A percentile compares a stretch with the other conserved stretches of the same genome.
Evolutionary conservation across 768 basidiomycete genomes (phyloP).

Genomic region (Lactifluus rugatus): DNA sequence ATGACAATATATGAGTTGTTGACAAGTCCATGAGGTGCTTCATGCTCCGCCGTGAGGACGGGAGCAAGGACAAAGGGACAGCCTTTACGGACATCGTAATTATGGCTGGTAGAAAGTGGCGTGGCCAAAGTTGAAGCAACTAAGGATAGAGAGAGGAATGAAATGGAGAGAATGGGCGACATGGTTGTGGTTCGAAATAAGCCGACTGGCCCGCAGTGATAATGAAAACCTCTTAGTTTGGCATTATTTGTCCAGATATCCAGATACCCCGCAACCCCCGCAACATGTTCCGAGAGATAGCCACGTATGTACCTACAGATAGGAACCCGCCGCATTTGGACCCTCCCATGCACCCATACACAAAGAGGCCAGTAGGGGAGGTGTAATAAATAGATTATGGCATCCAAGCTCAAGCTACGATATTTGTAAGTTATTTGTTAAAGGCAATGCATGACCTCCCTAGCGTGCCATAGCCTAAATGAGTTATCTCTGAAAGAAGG

Average conservation of each 20-base stretch:
- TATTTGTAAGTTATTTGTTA: neutral
- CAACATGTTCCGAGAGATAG: neutral
- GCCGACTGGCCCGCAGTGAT: neutral
- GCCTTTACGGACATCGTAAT: slow-evolving; percentile 28
- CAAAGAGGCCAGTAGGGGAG: too few relatives aligned
- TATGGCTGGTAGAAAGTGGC: slow-evolving; percentile 37
- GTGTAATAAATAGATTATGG: too few relatives aligned
- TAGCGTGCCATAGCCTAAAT: slow-evolving; percentile 6
- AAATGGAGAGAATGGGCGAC: slow-evolving; percentile 16
- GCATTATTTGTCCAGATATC: slow-evolving; percentile 5
- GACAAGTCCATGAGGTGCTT: slow-evolving; percentile 62
- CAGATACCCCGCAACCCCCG: neutral
- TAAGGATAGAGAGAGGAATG: slow-evolving; percentile 27
- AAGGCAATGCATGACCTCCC: neutral
- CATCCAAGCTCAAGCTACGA: neutral
- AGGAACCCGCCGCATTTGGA: too few relatives aligned
- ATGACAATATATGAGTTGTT: slow-evolving; percentile 94
- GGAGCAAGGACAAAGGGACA: slow-evolving; percentile 51
- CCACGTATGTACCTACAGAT: neutral
- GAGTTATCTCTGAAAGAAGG: slow-evolving; percentile 9
- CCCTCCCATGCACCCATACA: too few relatives aligned
- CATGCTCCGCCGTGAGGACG: slow-evolving; percentile 34
- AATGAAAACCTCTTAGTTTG: neutral
- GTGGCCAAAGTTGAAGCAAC: slow-evolving; percentile 32
- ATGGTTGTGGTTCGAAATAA: slow-evolving; percentile 27